phyloP scores from a whole-genome alignment of 306 rosid species.

The Malus sylvestris region DNA sequence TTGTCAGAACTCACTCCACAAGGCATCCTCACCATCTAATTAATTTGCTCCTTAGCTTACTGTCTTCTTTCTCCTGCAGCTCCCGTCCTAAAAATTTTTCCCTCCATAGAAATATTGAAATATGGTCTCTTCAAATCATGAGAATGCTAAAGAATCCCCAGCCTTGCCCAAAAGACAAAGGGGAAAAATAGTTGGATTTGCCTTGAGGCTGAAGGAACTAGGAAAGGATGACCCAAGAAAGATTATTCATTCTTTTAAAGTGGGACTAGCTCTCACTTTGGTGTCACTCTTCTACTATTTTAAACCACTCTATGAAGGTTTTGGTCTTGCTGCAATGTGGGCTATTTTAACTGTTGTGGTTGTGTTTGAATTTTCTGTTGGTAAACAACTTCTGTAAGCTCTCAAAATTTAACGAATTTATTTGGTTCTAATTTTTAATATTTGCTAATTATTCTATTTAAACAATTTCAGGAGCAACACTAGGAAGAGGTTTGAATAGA shows the following conservation, averaged over 20 bases:
- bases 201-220: conserved; percentile 1
- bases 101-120: not conserved
- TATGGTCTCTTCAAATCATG: conserved; percentile 1
- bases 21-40: not conserved
- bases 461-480: conserved; percentile 31
- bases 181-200: not conserved
- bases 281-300: conserved; percentile 23
- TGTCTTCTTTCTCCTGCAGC: not conserved
- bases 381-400: conserved; percentile 6
- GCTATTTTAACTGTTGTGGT: conserved; percentile 20
- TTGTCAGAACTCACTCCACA: not conserved
- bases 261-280: conserved; percentile 24
- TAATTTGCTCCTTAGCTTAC: not conserved
- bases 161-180: not conserved
- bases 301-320: conserved; percentile 14
- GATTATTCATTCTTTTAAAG: conserved; percentile 20
- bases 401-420: not conserved
- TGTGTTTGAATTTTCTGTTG: conserved; percentile 23
- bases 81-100: not conserved
- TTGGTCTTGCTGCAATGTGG: conserved; percentile 25
- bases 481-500: conserved; percentile 35
- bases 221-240: conserved; percentile 24
- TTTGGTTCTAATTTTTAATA: not conserved
- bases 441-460: not conserved
- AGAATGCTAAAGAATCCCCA: not conserved